Evolutionary conservation across 2,329 filamentous ascomycete genomes (phyloP).

Genomic region (Fusarium brevicatenulatum): DNA sequence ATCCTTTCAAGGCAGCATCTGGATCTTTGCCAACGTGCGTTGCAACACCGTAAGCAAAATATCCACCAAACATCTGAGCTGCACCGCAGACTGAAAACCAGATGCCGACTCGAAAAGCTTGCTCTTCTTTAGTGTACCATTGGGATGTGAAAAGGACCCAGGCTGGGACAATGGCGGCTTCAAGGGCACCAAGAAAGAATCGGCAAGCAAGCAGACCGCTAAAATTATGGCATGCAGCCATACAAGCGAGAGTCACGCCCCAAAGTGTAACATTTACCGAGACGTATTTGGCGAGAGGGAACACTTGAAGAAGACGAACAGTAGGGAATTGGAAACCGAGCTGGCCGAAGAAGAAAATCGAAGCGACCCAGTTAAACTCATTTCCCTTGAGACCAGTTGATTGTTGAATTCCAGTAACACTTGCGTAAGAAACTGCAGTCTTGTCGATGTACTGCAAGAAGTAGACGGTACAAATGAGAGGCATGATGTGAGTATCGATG

Average conservation of each 20-base stretch:
- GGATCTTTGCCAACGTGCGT: slow-evolving; percentile 31
- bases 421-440: slow-evolving; percentile 40
- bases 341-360: slow-evolving; percentile 48
- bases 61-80: slow-evolving; percentile 38
- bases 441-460: slow-evolving; percentile 44
- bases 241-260: neutral
- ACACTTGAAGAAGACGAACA: slow-evolving; percentile 48
- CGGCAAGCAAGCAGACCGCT: neutral
- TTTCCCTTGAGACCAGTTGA: slow-evolving; percentile 52
- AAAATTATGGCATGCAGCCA: slow-evolving; percentile 3
- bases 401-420: slow-evolving; percentile 38
- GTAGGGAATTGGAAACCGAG: slow-evolving; percentile 53
- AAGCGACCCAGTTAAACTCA: slow-evolving; percentile 54
- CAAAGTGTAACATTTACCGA: neutral
- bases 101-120: slow-evolving; percentile 34
- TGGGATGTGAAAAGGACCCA: slow-evolving; percentile 36
- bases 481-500: slow-evolving; percentile 41
- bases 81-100: slow-evolving; percentile 36
- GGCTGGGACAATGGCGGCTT: neutral
- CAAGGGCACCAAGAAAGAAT: slow-evolving; percentile 4
- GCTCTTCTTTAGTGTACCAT: slow-evolving; percentile 38
- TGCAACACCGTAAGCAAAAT: slow-evolving; percentile 36
- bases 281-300: neutral
- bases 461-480: slow-evolving; percentile 38
- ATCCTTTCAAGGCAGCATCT: neutral